Conservation (phyloP, 495 filamentous ascomycete species). For the Cryomyces antarcticus region DNA sequence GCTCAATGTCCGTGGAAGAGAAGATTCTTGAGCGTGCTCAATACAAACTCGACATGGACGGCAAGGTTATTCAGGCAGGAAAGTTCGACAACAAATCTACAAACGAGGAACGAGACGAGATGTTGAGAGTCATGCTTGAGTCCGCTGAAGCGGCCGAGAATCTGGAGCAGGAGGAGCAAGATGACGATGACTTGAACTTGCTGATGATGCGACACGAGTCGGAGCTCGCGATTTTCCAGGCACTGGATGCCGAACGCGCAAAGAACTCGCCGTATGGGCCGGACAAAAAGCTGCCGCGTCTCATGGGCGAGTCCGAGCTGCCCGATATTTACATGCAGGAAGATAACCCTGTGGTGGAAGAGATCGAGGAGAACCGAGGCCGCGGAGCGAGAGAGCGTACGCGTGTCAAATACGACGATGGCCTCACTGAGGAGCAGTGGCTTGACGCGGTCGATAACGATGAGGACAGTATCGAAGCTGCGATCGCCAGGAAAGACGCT, state of each 20-base stretch:
- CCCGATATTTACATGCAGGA: constrained; percentile 86
- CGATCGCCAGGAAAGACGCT: constrained; percentile 74
- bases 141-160: constrained; percentile 73
- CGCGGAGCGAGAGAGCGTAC: constrained; percentile 89
- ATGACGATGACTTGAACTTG: constrained; percentile 89
- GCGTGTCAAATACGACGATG: constrained; percentile 86
- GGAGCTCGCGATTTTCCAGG: constrained; percentile 20
- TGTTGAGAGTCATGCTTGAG: constrained; percentile 79
- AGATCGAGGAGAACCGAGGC: constrained; percentile 54
- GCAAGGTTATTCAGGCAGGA: constrained; percentile 97
- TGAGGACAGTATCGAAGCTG: constrained; percentile 82
- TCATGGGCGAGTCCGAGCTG: constrained; percentile 74
- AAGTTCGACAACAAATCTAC: constrained; percentile 99
- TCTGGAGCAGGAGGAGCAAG: constrained; percentile 64
- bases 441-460: constrained; percentile 82
- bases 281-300: constrained; percentile 44
- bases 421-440: constrained; percentile 97
- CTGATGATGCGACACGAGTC: constrained; percentile 27
- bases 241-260: constrained; percentile 54
- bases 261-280: constrained; percentile 49
- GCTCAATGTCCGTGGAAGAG: constrained; percentile 90
- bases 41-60: constrained; percentile 97
- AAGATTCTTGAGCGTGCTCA: constrained; percentile 95
- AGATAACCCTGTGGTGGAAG: constrained; percentile 60
- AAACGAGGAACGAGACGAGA: constrained; percentile 90